A percentile compares a stretch with the other conserved stretches of the same genome.
These are phyloP conservation scores for Kodamaea neixiangensis DNA, from an alignment of 805 yeast species.

Conservation along the genomic window DNA sequence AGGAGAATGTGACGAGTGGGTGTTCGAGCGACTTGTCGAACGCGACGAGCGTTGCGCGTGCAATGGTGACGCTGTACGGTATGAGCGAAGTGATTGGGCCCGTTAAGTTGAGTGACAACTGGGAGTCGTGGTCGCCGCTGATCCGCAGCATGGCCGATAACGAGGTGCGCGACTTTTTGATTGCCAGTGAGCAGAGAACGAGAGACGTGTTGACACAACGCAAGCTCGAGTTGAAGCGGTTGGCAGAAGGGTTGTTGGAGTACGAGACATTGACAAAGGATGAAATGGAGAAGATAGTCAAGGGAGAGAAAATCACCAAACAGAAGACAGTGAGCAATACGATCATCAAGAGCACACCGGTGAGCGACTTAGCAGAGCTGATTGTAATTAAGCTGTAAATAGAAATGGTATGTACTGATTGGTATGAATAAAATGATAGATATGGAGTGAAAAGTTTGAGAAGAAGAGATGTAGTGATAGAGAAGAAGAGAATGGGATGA, in stretches of 20 bases:
- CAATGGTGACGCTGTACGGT: slow-evolving; percentile 96
- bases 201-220: slow-evolving; percentile 62
- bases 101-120: slow-evolving; percentile 80
- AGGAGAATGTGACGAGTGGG: slow-evolving; percentile 91
- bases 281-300: slow-evolving; percentile 84
- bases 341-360: slow-evolving; percentile 37
- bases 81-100: slow-evolving; percentile 96
- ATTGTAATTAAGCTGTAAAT: slow-evolving; percentile 8
- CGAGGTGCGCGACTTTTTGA: slow-evolving; percentile 77
- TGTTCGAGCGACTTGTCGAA: slow-evolving; percentile 88
- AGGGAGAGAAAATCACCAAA: slow-evolving; percentile 74
- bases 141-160: slow-evolving; percentile 89
- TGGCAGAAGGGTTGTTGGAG: slow-evolving; percentile 91
- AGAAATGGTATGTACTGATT: not conserved
- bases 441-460: not conserved
- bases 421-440: not conserved
- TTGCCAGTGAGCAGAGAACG: slow-evolving; percentile 79
- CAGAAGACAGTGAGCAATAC: slow-evolving; percentile 73
- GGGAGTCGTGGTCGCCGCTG: slow-evolving; percentile 94
- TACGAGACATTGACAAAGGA: slow-evolving; percentile 92
- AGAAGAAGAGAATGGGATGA: not conserved
- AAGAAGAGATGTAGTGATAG: not conserved
- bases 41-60: slow-evolving; percentile 92
- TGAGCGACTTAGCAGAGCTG: slow-evolving; percentile 6
- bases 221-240: slow-evolving; percentile 71